phyloP scores from a whole-genome alignment of 2,329 filamentous ascomycete genomes.

The Aaosphaeria arxii region DNA sequence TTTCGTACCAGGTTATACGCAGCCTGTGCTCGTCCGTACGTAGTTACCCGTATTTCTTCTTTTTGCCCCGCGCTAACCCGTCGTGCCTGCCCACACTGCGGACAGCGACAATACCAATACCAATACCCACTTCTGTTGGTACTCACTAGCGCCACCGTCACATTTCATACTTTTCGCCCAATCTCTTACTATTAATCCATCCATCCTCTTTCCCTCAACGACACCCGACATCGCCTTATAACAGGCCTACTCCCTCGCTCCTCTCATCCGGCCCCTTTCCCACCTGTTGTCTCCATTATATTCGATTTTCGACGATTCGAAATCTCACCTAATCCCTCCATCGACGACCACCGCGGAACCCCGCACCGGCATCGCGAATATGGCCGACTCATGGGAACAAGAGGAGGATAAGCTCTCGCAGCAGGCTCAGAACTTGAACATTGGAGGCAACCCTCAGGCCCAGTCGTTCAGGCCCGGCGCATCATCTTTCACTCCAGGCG shows the following conservation, averaged over 20 bases:
- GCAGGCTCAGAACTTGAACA: constrained; percentile 49
- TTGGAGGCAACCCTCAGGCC: constrained; percentile 28
- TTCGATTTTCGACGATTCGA: neutral
- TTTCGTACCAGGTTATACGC: too few species aligned
- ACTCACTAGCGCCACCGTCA: too few species aligned
- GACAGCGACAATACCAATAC: too few species aligned
- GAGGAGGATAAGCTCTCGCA: constrained; percentile 77
- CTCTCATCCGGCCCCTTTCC: neutral
- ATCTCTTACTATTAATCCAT: neutral
- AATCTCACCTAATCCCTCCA: neutral
- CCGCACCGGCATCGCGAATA: constrained; percentile 39
- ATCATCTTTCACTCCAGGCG: constrained; percentile 70
- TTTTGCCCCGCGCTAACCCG: too few species aligned
- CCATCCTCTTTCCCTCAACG: neutral
- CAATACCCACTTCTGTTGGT: too few species aligned
- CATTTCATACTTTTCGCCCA: too few species aligned
- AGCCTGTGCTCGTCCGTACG: too few species aligned
- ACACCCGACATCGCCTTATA: constrained; percentile 1
- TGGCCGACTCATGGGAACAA: constrained; percentile 80
- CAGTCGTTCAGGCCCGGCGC: constrained; percentile 64
- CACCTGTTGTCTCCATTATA: neutral
- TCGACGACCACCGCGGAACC: constrained; percentile 3
- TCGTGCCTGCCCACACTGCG: too few species aligned
- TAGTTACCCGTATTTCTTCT: too few species aligned
- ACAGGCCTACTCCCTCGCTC: neutral